A percentile compares a stretch with the other conserved stretches of the same genome.
phyloP scores from a whole-genome alignment of 2,329 filamentous ascomycete genomes.

The Fusarium sp. region DNA sequence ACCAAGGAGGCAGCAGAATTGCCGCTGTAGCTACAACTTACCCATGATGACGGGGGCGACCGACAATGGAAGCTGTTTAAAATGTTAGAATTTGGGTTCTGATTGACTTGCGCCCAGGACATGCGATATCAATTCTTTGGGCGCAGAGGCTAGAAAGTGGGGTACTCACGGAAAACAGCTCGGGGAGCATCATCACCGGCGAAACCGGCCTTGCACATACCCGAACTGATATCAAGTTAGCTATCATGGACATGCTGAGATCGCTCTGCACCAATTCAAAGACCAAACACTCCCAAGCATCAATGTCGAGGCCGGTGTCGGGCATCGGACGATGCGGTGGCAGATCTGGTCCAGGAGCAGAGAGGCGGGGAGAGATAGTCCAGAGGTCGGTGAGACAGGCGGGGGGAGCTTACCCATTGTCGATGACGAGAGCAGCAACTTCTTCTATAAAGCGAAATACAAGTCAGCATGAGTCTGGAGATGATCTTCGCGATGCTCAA shows the following conservation, averaged over 20 bases:
- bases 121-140: constrained; percentile 30
- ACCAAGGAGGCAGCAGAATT: constrained; percentile 22
- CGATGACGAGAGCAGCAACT: constrained; percentile 99
- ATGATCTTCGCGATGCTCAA: constrained; percentile 33
- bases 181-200: constrained; percentile 99
- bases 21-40: constrained; percentile 62
- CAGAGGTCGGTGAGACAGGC: constrained; percentile 50
- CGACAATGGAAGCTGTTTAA: constrained; percentile 91
- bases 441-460: constrained; percentile 76
- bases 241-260: constrained; percentile 8
- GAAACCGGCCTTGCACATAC: constrained; percentile 99
- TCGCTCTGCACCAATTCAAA: neutral
- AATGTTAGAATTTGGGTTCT: constrained; percentile 48
- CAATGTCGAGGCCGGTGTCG: constrained; percentile 23
- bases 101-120: constrained; percentile 15
- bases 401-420: constrained; percentile 95
- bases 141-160: constrained; percentile 44
- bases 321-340: constrained; percentile 39
- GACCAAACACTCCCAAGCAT: constrained; percentile 13
- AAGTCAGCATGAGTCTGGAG: constrained; percentile 52
- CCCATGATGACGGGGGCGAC: constrained; percentile 99
- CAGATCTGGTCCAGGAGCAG: constrained; percentile 28
- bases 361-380: constrained; percentile 36
- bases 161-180: constrained; percentile 98
- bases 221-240: constrained; percentile 77